Base-by-base conservation (phyloP, 768 basidiomycete species). In the Royoungia palumana region DNA sequence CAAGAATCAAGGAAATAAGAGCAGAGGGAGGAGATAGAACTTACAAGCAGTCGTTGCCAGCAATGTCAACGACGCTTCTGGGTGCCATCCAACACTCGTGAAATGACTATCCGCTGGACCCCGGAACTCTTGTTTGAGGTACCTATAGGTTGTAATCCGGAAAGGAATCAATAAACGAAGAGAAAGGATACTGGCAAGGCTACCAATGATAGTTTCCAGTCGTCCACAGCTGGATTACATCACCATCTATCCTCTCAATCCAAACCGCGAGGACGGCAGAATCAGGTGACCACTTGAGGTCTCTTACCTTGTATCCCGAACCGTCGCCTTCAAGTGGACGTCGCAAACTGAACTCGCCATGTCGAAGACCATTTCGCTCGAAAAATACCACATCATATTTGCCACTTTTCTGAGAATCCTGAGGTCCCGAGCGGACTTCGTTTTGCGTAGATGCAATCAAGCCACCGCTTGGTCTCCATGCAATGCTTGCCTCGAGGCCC, bases 201-300 rank as follows among this genome's bases (percentile, higher is more conserved):
- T 56, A 88, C 92, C 96, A 98, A 62, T 97, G 86, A 66, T 96
- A 98, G 63, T 99, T 99, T 25, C 89, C 84, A 7, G 78, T 90
- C 1, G 91, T 88, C 93, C 94, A 99, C 1, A 98, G 72, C 70
- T 99, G 96, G 16, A 98, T 91, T 85, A 63, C 70, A 67, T 97
- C 90, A 2, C 77, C 78, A 9, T 74, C 72, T 30, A 80, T 74
- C 25, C 76, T 70, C 62, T 88, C 85, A 27, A 94, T 74, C 92
- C 94, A 97, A 1, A 97, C 72, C 0, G 85, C 84, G 25, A 99
- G 71, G 12, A 96, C 76, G 52, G 79, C 85, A 2, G 93, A 95
- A 64, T 94, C 94, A 5, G 85, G 79, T 60, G 87, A 96, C 94
- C 95, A 99, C 17, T 68, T 67, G 25, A 96, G 64, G 49, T 91